Conservation (phyloP, 305 asterid genomes). For the Fraxinus velutina region DNA sequence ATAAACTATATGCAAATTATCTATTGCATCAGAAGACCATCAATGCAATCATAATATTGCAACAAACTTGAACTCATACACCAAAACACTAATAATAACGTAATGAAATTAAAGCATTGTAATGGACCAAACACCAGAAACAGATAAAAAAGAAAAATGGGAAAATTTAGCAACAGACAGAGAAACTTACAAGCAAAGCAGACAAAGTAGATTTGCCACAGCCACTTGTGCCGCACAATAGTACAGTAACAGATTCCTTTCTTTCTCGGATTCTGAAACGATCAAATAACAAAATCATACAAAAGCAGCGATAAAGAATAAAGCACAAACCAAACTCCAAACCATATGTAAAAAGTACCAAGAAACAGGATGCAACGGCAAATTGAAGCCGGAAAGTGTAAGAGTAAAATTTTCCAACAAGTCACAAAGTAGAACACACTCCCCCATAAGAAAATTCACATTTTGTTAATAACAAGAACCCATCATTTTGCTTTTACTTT, state of each 20-base stretch:
- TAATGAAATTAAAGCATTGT: neutral
- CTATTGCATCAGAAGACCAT: neutral
- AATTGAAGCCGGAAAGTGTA: neutral
- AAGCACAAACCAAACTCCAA: neutral
- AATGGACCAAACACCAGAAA: neutral
- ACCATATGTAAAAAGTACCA: neutral
- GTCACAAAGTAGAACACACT: neutral
- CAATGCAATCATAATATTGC: neutral
- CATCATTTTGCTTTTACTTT: neutral
- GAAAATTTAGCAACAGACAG: neutral
- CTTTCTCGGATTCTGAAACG: slow-evolving; percentile 28
- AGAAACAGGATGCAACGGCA: neutral
- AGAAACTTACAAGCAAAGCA: slow-evolving; percentile 26
- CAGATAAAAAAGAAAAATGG: neutral
- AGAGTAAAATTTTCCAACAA: neutral
- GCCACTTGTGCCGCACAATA: slow-evolving; percentile 33
- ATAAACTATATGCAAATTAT: neutral
- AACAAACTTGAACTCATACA: neutral
- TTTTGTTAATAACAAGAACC: neutral
- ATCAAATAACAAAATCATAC: neutral
- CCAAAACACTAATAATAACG: neutral
- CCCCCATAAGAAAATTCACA: neutral
- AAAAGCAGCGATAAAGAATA: neutral
- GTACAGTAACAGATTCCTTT: slow-evolving; percentile 31
- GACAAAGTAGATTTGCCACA: slow-evolving; percentile 35